Base-by-base conservation (phyloP, 1,284 basidiomycete genomes). In the Heterobasidion parviporum region DNA sequence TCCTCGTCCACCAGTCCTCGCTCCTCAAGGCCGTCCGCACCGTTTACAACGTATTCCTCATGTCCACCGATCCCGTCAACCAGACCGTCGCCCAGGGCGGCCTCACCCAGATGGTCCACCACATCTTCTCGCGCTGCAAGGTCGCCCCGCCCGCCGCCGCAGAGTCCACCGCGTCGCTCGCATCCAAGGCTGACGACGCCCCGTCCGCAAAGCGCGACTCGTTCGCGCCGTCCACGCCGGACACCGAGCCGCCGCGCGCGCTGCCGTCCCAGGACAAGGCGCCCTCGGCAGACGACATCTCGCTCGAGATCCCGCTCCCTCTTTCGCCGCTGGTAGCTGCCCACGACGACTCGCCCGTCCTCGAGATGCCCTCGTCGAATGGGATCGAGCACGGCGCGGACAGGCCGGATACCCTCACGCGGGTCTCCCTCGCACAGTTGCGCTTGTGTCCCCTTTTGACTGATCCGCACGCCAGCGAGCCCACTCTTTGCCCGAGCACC, bases 71-170 rank as follows among this genome's bases (percentile, higher is more conserved):
- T 63, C 82, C 88, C 5, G 89, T 94, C 54, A 98, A 95, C 64
- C 95, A 98, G 71, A 93, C 92, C 72, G 93, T 98, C 33, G 94
- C 95, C 8, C 95, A 98, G 71, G 95, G 94, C 18, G 93, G 94
- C 15, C 79, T 98, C 15, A 94, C 93, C 0, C 95, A 98, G 70
- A 98, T 98, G 87, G 93, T 98, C 2, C 90, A 96, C 65, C 94
- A 96, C 65, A 86, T 98, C 55, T 98, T 98, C 70, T 80, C 88
- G 8, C 81, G 95, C 32, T 89, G 88, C 64, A 74, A 76, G 61
- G 56, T 74, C 14, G 64, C 34, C 12, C 46, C 43, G 5, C 33
- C 56, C 8, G 18, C 38, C 15, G 32, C 32, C 2, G 50, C 36
- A 8, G 34, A 51, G 34, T 67, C 67, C 20, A 64, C 57, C n/a